A percentile compares a stretch with the other conserved stretches of the same genome.
These are phyloP conservation scores for Moelleriella libera DNA, from an alignment of 2,329 filamentous ascomycete species.

Conservation along the genomic window DNA sequence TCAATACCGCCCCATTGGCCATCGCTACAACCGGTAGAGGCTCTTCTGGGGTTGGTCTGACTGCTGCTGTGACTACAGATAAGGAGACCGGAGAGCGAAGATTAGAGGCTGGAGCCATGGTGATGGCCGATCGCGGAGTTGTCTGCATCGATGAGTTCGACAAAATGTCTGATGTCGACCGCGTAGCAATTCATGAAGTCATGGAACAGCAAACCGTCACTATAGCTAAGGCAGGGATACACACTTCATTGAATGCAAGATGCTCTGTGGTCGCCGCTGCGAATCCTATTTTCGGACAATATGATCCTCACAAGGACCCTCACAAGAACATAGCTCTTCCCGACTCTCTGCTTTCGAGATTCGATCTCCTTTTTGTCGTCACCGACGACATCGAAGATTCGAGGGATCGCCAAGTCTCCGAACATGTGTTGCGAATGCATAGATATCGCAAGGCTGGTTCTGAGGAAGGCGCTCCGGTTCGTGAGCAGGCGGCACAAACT, in stretches of 20 bases:
- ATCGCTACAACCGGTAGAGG: slow-evolving; percentile 95
- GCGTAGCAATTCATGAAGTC: slow-evolving; percentile 98
- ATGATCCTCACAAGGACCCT: slow-evolving; percentile 95
- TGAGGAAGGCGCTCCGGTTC: slow-evolving; percentile 87
- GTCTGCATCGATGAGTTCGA: slow-evolving; percentile 99
- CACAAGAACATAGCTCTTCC: slow-evolving; percentile 97
- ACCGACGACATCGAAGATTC: slow-evolving; percentile 97
- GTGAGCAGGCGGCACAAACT: slow-evolving; percentile 72
- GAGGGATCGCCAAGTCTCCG: slow-evolving; percentile 78
- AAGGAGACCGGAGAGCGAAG: slow-evolving; percentile 94
- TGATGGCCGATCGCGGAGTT: slow-evolving; percentile 89
- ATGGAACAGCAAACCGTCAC: slow-evolving; percentile 99
- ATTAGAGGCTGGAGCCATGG: slow-evolving; percentile 96
- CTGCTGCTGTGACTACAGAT: slow-evolving; percentile 88
- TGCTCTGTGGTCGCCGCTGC: slow-evolving; percentile 94
- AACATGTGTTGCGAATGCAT: slow-evolving; percentile 96
- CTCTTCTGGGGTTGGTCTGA: slow-evolving; percentile 94
- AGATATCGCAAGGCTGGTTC: slow-evolving; percentile 83
- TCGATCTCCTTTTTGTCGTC: slow-evolving; percentile 93
- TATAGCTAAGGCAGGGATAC: slow-evolving; percentile 95
- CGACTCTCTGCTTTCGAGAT: slow-evolving; percentile 92
- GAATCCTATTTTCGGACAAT: slow-evolving; percentile 96
- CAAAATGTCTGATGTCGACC: slow-evolving; percentile 98
- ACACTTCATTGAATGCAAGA: slow-evolving; percentile 90
- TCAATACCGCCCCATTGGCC: slow-evolving; percentile 90